Evolutionary conservation across 306 rosid species (phyloP).

Genomic region (Biancaea sappan): DNA sequence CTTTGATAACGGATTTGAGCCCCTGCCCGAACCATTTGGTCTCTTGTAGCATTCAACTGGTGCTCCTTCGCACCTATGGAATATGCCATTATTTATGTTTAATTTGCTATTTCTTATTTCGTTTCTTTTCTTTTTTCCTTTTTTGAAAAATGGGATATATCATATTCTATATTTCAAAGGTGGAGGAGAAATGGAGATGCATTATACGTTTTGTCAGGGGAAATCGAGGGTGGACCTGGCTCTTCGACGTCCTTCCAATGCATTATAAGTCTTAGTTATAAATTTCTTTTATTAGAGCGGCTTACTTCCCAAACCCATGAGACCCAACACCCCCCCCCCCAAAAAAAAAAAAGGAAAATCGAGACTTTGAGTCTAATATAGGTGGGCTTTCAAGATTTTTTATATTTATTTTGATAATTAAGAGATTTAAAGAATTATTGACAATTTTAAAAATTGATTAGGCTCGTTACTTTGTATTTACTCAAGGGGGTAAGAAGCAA

Average conservation of each 20-base stretch:
- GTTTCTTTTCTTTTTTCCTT: background rate
- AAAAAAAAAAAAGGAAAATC: too few relatives aligned
- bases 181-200: slow-evolving; percentile 53
- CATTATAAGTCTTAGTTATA: background rate
- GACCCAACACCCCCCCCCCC: too few relatives aligned
- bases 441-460: background rate
- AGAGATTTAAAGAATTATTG: background rate
- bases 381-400: background rate
- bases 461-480: background rate
- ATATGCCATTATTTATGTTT: slow-evolving; percentile 28
- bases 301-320: background rate
- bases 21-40: slow-evolving; percentile 92
- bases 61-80: slow-evolving; percentile 37
- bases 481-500: background rate
- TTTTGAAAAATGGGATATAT: slow-evolving; percentile 45
- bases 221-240: slow-evolving; percentile 43
- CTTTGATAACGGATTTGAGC: slow-evolving; percentile 87
- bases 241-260: background rate
- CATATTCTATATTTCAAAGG: slow-evolving; percentile 37
- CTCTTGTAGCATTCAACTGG: slow-evolving; percentile 58
- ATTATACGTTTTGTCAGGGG: slow-evolving; percentile 38
- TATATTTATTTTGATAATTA: background rate
- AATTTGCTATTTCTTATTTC: slow-evolving; percentile 41
- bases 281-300: background rate
- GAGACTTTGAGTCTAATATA: too few relatives aligned